Base-by-base conservation (phyloP, 2,329 filamentous ascomycete genomes). In the Claviceps sp. region DNA sequence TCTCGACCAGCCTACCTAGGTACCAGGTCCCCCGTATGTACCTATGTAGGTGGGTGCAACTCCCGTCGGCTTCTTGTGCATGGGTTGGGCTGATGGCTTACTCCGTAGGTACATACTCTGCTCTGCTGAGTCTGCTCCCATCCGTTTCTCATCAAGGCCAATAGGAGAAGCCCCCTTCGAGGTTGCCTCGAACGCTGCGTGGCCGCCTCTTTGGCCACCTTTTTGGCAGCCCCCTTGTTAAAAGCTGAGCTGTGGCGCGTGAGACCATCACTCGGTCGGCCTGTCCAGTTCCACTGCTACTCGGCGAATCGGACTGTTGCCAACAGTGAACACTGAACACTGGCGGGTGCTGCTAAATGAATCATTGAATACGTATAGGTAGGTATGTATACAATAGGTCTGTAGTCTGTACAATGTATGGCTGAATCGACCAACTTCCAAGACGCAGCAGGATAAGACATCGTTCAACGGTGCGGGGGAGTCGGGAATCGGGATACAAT, bases 51-150 rank as follows among this genome's bases (percentile, higher is more conserved):
- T 14, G 45, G 29, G 45, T 49, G 45, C 45, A 51, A 51, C 49
- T 51, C 49, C 49, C 50, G 50, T 49, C 46, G 49, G 50, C 52
- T 42, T 51, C 14, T 34, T n/a, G 38, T 34, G 45, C 49, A 49
- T 49, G 46, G 46, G n/a, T 47, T 20, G 16, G 23, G 43, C 50
- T 22, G 45, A 43, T 47, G 50, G 50, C 52, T 36, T 52, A 14
- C 29, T 29, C 43, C n/a, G n/a, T n/a, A n/a, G n/a, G n/a, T n/a
- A n/a, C n/a, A n/a, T 43, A 37, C 26, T 47, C 38, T 26, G 23
- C 26, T 29, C 43, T 43, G 46, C 20, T 47, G 29, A 26, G 46
- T 29, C 43, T 43, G 46, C 20, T 47, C 38, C 36, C 49, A 26
- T 37, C 29, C 52, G 17, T n/a, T 23, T 50, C 49, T 49, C 49